These are phyloP conservation scores for Stagonosporopsis rhizophila DNA, from an alignment of 2,329 filamentous ascomycete genomes.

Conservation along the genomic window DNA sequence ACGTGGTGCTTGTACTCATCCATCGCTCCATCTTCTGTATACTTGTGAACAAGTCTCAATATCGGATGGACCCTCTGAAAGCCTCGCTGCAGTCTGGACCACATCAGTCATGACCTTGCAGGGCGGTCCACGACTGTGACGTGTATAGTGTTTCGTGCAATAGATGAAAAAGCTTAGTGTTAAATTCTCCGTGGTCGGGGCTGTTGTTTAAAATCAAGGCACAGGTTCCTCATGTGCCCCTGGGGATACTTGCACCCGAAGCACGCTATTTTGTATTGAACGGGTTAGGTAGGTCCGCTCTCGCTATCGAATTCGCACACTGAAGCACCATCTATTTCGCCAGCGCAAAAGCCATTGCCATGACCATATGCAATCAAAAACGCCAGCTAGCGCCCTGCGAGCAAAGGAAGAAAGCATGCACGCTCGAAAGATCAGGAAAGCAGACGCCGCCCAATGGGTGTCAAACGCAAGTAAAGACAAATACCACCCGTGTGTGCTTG, in stretches of 20 bases:
- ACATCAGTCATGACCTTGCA: too few species aligned
- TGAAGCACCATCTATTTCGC: not conserved
- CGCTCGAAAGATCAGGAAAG: conserved; percentile 5
- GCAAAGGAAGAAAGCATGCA: not conserved
- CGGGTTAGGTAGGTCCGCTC: not conserved
- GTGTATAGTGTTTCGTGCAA: too few species aligned
- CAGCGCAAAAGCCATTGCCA: not conserved
- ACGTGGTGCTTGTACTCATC: too few species aligned
- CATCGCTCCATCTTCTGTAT: too few species aligned
- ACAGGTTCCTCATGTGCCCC: not conserved
- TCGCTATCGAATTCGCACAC: not conserved
- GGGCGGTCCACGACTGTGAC: too few species aligned
- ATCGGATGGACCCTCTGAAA: too few species aligned
- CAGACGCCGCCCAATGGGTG: conserved; percentile 7
- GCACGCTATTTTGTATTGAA: not conserved
- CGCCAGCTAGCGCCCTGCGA: conserved; percentile 4
- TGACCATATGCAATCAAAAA: conserved; percentile 11
- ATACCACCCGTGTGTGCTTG: conserved; percentile 10
- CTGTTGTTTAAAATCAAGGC: not conserved
- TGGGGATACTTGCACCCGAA: not conserved
- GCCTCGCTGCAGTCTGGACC: too few species aligned
- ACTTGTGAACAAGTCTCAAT: too few species aligned
- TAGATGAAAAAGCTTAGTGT: too few species aligned
- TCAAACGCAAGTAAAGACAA: conserved; percentile 1
- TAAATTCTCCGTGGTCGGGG: not conserved